Base-by-base conservation (phyloP, 1,139 yeast genomes). In the Keqinozyma sinolaborantium region DNA sequence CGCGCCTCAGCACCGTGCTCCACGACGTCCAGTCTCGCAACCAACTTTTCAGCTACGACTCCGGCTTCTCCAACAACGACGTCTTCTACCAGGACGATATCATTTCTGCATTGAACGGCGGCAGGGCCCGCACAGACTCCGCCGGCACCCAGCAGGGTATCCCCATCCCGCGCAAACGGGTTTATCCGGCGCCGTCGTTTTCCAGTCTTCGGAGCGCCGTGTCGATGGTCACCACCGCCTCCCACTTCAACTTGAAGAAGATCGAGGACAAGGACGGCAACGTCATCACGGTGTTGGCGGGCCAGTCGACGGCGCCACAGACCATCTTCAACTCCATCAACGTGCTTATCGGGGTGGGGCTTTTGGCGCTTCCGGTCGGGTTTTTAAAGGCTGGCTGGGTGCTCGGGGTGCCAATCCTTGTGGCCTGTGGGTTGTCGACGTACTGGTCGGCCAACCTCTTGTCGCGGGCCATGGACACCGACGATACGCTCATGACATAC, bases 401-500 rank as follows among this genome's bases (percentile, higher is more conserved):
- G 1, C 31, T 59, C 11, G 76, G 76, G 8, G 34, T 65, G 4
- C 69, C 71, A 0, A 39, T 67, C 4, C 53, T 70, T 29, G 35
- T 63, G n/a, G 33, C 47, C 4, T 65, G 74, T 49, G 72, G 73
- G 3, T 35, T 62, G 24, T 41, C 64, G 9, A 68, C 74, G 1
- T 67, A 55, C 39, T 69, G 74, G 74, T 60, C 70, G 3, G 76
- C 75, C 2, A 44, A 57, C 2, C 53, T 70, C 23, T 51, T 70
- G 29, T 65, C 73, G 2, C 53, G 48, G 28, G 48, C 70, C 2
- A 64, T 86, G 73, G 88, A 82, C 44, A 78, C 83, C 1, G 90
- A 86, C 52, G 74, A 71, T 7, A 78, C 90, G 1, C 65, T 90
- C 41, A 81, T 81, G 73, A 85, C 96, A 0, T 90, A 88, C 54